Evolutionary conservation across 768 basidiomycete species (phyloP), one percentile per base, ranked within the genome.

Genomic region (Lentinula sp.): DNA sequence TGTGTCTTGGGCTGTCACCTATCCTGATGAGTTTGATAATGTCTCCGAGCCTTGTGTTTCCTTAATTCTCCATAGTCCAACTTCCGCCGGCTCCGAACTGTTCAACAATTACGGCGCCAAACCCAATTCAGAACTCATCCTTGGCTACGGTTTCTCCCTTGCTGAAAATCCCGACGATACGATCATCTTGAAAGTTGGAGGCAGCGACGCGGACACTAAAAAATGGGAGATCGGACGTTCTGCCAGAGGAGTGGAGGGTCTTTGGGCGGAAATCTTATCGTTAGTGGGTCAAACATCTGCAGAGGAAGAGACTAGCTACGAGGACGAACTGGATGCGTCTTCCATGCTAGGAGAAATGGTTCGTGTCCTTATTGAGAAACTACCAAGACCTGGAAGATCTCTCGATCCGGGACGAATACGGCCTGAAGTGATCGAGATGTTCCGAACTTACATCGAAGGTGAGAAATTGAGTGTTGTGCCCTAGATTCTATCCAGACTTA

Each of bases 31-130:
- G 50, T 57, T 68, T 51, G 40, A 57, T n/a, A 16, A 62, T 16
- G 34, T 67, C 42, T 42, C 62, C 5, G 51, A 64, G 15, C 67
- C 80, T 52, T 72, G 71, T 15, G 81, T 95, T 59, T 84, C 88
- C 1, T 79, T 96, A 56, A 75, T 90, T 2, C 72, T 81, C 6
- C 87, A 88, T 65, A 70, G 67, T 1, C 53, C 75, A 0, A 74
- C 77, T 3, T 63, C 64, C 1, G 63, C 72, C 1, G 81, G 78
- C 15, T 67, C 77, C 28, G 89, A 94, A 70, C 75, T 95, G 18
- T 85, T 88, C 75, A 96, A 95, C 75, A 96, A 96, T 70, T 97
- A 97, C 70, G 95, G 95, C 0, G 83, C 87, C 0, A 97, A 97
- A 70, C 85, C 93, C 0, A 95, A 96, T 70, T 81, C 91, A 31